phyloP scores from a whole-genome alignment of 768 basidiomycete genomes.

The Clavulina sp. region DNA sequence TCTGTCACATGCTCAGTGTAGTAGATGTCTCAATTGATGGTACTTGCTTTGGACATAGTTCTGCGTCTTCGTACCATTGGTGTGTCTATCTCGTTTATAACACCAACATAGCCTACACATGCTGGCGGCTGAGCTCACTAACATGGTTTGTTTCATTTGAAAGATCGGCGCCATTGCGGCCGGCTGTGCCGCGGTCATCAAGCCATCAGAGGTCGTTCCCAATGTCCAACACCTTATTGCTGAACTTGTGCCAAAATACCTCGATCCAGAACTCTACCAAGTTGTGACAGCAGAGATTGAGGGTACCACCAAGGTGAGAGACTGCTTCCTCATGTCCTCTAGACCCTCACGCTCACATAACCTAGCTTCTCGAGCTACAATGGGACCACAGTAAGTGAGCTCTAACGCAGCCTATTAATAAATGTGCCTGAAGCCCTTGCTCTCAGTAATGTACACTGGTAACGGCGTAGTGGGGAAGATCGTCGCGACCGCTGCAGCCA shows the following conservation, averaged over 20 bases:
- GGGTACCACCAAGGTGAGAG: constrained; percentile 38
- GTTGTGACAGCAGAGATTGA: constrained; percentile 51
- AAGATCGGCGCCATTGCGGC: constrained; percentile 56
- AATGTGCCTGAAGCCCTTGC: neutral
- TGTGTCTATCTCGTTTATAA: too few species aligned
- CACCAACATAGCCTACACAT: too few species aligned
- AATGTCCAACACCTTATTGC: constrained; percentile 38
- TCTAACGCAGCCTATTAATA: too few species aligned
- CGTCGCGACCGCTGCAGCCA: constrained; percentile 34
- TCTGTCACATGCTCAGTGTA: too few species aligned
- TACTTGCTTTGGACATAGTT: too few species aligned
- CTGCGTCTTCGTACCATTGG: too few species aligned
- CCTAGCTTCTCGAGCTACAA: constrained; percentile 44
- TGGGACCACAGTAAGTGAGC: constrained; percentile 40
- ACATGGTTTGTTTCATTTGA: too few species aligned
- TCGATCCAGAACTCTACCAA: constrained; percentile 47
- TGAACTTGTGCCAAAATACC: constrained; percentile 54
- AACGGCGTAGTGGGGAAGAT: constrained; percentile 32
- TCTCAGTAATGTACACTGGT: constrained; percentile 24
- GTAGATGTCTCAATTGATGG: too few species aligned
- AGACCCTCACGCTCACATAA: constrained; percentile 15
- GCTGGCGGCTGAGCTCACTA: too few species aligned
- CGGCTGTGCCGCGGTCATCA: constrained; percentile 52
- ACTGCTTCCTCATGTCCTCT: neutral
- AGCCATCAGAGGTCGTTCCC: constrained; percentile 57